Evolutionary conservation across 352 stramenopile genomes (phyloP).

Genomic region (Pythium biforme): DNA sequence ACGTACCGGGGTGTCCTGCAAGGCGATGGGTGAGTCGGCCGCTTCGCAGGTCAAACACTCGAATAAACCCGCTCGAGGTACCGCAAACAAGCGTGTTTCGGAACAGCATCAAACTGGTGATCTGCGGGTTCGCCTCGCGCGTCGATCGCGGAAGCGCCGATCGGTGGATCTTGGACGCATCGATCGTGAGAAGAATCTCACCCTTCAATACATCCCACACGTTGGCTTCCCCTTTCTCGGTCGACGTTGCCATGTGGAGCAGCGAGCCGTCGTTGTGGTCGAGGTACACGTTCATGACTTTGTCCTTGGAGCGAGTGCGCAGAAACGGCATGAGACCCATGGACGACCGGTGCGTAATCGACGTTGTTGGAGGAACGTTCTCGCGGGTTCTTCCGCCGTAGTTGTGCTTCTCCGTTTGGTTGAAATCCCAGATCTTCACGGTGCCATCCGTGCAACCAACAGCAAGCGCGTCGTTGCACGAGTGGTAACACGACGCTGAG

Average conservation of each 20-base stretch:
- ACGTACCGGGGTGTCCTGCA: slow-evolving; percentile 74
- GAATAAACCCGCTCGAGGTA: slow-evolving; percentile 85
- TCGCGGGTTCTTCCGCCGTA: slow-evolving; percentile 45
- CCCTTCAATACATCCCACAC: slow-evolving; percentile 88
- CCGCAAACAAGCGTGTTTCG: slow-evolving; percentile 86
- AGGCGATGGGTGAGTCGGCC: slow-evolving; percentile 79
- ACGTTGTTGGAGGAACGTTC: slow-evolving; percentile 56
- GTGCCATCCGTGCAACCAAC: slow-evolving; percentile 73
- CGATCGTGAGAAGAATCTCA: slow-evolving; percentile 78
- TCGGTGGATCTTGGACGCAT: slow-evolving; percentile 79
- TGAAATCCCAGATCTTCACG: slow-evolving; percentile 85
- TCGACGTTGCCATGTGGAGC: slow-evolving; percentile 78
- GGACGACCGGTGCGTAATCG: slow-evolving; percentile 74
- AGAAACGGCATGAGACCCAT: slow-evolving; percentile 86
- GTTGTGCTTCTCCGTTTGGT: slow-evolving; percentile 52
- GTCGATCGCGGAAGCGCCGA: slow-evolving; percentile 72
- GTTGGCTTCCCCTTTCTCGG: slow-evolving; percentile 84
- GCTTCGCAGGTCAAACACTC: slow-evolving; percentile 83
- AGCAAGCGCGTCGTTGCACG: slow-evolving; percentile 77
- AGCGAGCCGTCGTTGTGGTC: slow-evolving; percentile 81
- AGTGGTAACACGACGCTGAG: slow-evolving; percentile 72
- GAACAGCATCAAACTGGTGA: slow-evolving; percentile 87
- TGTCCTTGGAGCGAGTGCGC: slow-evolving; percentile 73
- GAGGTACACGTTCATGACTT: slow-evolving; percentile 75
- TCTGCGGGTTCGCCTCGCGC: slow-evolving; percentile 63